Conservation (phyloP, 495 filamentous ascomycete species). For the Lasiosphaeria ovina region DNA sequence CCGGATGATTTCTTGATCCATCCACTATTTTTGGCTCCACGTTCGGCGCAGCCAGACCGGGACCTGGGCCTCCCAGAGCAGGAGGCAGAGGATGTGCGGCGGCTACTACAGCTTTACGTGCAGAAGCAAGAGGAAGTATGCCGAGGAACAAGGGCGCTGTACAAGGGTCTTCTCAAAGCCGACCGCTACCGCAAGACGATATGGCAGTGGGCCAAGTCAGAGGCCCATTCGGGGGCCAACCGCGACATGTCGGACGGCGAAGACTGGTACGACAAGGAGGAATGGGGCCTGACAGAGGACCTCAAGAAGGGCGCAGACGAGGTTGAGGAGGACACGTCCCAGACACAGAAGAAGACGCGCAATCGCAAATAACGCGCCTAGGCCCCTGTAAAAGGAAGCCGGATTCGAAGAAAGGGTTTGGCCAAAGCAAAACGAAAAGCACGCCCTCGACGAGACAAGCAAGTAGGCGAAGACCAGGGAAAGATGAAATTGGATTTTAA, state of each 20-base stretch:
- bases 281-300: constrained; percentile 81
- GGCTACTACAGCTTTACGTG: constrained; percentile 77
- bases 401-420: neutral
- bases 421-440: neutral
- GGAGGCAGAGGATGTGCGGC: constrained; percentile 88
- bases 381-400: neutral
- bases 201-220: constrained; percentile 80
- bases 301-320: constrained; percentile 90
- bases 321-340: constrained; percentile 75
- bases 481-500: too few relatives aligned
- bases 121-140: constrained; percentile 96
- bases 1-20: constrained; percentile 62
- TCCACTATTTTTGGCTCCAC: constrained; percentile 78
- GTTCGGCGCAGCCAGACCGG: constrained; percentile 66
- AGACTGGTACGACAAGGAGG: constrained; percentile 92
- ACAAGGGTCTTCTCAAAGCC: constrained; percentile 71
- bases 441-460: too few relatives aligned
- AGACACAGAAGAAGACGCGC: constrained; percentile 72
- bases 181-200: constrained; percentile 77
- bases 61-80: constrained; percentile 74
- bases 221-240: constrained; percentile 76
- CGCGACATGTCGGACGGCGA: constrained; percentile 80
- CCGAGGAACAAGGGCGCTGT: constrained; percentile 71
- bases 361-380: constrained; percentile 48
- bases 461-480: too few relatives aligned